phyloP scores from a whole-genome alignment of 768 basidiomycete species.

The Termitomyces sp. region DNA sequence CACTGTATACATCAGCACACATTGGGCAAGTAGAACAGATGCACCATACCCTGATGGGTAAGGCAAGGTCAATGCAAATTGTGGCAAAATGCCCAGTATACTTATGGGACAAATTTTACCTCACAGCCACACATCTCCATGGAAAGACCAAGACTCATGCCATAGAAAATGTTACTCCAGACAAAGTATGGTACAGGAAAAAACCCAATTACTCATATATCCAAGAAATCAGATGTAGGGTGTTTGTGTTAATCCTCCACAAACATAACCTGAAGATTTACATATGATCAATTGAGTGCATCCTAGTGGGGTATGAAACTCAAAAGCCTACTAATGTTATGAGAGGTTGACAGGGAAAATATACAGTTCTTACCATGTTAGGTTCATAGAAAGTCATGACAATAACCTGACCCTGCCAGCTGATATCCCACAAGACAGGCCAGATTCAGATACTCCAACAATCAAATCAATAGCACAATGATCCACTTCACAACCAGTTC shows the following conservation, averaged over 20 bases:
- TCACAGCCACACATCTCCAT: not conserved
- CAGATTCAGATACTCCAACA: no score
- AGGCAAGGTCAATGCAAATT: conserved; percentile 20
- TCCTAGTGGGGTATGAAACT: not conserved
- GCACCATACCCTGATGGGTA: conserved; percentile 20
- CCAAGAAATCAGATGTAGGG: no score
- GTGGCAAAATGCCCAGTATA: conserved; percentile 11
- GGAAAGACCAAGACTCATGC: conserved; percentile 1
- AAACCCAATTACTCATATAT: no score
- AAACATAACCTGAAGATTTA: conserved; percentile 22
- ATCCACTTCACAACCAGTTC: no score
- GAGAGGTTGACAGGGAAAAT: no score
- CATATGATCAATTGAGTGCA: not conserved
- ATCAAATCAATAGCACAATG: no score
- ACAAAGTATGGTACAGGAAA: conserved; percentile 15
- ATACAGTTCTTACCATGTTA: no score
- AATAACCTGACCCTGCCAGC: not conserved
- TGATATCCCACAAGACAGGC: not conserved
- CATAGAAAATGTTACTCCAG: conserved; percentile 10
- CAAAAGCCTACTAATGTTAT: not conserved
- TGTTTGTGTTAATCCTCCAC: no score
- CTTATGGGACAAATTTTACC: not conserved
- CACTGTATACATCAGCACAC: conserved; percentile 1
- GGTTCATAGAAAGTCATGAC: not conserved
- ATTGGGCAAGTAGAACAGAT: no score